phyloP scores from a whole-genome alignment of 345 rosid genomes.

The Passiflora organensis region DNA sequence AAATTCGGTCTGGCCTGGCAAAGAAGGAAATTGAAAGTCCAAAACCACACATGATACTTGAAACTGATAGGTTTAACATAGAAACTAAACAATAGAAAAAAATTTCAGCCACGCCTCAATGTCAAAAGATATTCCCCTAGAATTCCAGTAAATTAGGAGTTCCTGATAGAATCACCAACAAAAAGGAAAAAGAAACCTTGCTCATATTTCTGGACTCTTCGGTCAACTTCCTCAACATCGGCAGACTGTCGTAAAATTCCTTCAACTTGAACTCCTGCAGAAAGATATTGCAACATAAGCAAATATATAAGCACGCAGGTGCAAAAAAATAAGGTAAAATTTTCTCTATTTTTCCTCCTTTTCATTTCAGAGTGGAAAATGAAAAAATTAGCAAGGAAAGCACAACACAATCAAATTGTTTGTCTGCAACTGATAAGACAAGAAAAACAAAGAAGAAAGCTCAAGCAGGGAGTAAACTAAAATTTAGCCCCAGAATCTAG shows the following conservation, averaged over 20 bases:
- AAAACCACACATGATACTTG: conserved; percentile 9
- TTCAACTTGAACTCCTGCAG: conserved; percentile 73
- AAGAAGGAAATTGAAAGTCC: conserved; percentile 1
- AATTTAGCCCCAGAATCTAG: too few species aligned
- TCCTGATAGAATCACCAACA: conserved; percentile 15
- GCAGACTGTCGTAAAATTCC: conserved; percentile 93
- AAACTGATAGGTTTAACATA: not conserved
- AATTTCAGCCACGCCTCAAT: conserved; percentile 3
- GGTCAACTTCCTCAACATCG: conserved; percentile 97
- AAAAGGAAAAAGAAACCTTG: conserved; percentile 48
- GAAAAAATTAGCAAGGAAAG: not conserved
- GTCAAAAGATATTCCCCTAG: not conserved
- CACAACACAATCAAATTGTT: not conserved
- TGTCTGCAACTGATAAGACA: too few species aligned
- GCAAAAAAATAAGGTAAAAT: too few species aligned
- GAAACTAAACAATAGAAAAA: conserved; percentile 11
- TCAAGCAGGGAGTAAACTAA: too few species aligned
- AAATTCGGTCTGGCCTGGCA: conserved; percentile 82
- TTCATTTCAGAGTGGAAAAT: not conserved
- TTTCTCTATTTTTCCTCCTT: too few species aligned
- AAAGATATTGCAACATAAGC: conserved; percentile 13
- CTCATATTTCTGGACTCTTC: conserved; percentile 90
- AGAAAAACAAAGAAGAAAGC: too few species aligned
- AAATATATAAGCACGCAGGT: not conserved
- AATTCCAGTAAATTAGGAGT: not conserved